These are phyloP conservation scores for Delitschia confertaspora DNA, from an alignment of 495 filamentous ascomycete genomes.

Conservation along the genomic window DNA sequence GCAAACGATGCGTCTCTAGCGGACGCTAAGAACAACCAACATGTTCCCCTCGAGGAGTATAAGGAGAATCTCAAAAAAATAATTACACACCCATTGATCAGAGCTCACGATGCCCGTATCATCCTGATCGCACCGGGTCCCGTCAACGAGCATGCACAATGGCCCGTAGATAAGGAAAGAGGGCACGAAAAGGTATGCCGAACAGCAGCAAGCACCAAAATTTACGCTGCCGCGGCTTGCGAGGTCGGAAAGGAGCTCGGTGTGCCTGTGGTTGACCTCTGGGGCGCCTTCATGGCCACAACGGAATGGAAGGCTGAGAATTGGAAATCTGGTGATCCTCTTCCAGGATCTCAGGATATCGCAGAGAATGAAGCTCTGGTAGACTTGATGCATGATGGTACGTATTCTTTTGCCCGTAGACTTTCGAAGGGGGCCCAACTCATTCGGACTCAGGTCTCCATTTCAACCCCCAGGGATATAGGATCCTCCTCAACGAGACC, in stretches of 20 bases:
- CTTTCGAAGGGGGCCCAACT: conserved; percentile 1
- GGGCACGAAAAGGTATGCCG: conserved; percentile 46
- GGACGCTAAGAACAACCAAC: conserved; percentile 49
- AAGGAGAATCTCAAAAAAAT: conserved; percentile 61
- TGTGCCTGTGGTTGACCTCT: conserved; percentile 65
- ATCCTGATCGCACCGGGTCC: conserved; percentile 73
- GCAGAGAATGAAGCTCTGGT: conserved; percentile 39
- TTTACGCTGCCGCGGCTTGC: conserved; percentile 61
- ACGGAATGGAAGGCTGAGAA: conserved; percentile 43
- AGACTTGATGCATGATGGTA: conserved; percentile 53
- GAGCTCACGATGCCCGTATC: conserved; percentile 61
- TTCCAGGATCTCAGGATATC: conserved; percentile 44
- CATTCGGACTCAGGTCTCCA: conserved; percentile 46
- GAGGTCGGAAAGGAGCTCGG: conserved; percentile 55
- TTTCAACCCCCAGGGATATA: conserved; percentile 53
- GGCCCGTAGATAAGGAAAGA: conserved; percentile 43
- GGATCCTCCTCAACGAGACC: conserved; percentile 48
- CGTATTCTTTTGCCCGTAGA: conserved; percentile 9
- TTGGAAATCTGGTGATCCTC: conserved; percentile 36
- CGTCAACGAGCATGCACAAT: conserved; percentile 63
- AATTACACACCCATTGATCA: conserved; percentile 56
- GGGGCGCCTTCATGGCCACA: conserved; percentile 58
- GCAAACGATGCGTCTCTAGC: conserved; percentile 75
- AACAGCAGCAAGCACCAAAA: conserved; percentile 53
- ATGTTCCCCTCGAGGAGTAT: conserved; percentile 65